These are phyloP conservation scores for Alternaria panax DNA, from an alignment of 2,329 filamentous ascomycete genomes.

Conservation along the genomic window DNA sequence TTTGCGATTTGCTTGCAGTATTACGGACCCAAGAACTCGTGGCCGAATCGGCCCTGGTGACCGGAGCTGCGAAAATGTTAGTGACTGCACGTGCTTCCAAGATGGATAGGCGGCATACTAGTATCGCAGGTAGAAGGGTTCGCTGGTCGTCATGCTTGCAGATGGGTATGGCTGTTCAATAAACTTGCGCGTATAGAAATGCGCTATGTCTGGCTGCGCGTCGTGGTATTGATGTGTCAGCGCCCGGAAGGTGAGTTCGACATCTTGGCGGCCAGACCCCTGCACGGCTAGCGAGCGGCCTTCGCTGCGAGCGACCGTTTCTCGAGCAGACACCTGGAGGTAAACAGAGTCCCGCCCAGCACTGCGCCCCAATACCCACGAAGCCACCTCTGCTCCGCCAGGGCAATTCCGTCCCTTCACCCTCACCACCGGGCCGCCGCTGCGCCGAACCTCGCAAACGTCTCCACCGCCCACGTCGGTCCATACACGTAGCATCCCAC, in stretches of 20 bases:
- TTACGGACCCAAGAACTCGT: slow-evolving; percentile 88
- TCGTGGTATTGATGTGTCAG: slow-evolving; percentile 14
- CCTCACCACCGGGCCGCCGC: slow-evolving; percentile 20
- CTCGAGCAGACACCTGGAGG: slow-evolving; percentile 49
- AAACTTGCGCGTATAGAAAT: not conserved
- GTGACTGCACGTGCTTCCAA: slow-evolving; percentile 21
- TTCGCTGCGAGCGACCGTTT: slow-evolving; percentile 36
- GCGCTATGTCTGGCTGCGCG: slow-evolving; percentile 6
- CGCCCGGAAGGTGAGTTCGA: slow-evolving; percentile 21
- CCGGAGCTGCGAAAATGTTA: slow-evolving; percentile 73
- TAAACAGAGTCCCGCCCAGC: slow-evolving; percentile 39
- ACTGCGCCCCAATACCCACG: slow-evolving; percentile 24
- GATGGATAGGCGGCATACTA: slow-evolving; percentile 71
- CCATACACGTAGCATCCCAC: slow-evolving; percentile 49
- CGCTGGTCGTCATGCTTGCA: slow-evolving; percentile 66
- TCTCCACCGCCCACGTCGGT: slow-evolving; percentile 24
- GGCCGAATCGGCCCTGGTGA: slow-evolving; percentile 95
- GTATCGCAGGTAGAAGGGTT: slow-evolving; percentile 95
- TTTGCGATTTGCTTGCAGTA: not conserved
- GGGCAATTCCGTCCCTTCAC: slow-evolving; percentile 23
- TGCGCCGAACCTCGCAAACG: slow-evolving; percentile 16
- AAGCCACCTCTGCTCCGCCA: slow-evolving; percentile 28
- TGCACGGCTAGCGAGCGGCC: slow-evolving; percentile 29
- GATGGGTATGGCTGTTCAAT: not conserved
- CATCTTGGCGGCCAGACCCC: slow-evolving; percentile 37